Percentiles rank a stretch among this genome's conserved stretches.
These are phyloP conservation scores for Barnettozyma sucrosica DNA, from an alignment of 805 yeast species.

Conservation along the genomic window DNA sequence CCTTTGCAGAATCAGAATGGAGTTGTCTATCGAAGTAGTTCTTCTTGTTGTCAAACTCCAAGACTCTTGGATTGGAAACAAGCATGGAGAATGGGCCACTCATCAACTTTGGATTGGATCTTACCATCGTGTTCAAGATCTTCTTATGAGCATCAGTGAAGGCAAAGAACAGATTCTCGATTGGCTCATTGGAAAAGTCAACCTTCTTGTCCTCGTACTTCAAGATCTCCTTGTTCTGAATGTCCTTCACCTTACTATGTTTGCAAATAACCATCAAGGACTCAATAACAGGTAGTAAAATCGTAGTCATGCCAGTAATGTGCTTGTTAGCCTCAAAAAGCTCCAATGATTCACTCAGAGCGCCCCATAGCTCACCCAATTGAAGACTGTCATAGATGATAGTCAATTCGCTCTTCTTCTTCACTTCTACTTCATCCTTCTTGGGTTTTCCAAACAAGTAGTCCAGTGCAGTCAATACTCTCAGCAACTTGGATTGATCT, in stretches of 20 bases:
- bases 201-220: slow-evolving; percentile 58
- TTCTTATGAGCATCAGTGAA: slow-evolving; percentile 87
- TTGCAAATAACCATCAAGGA: slow-evolving; percentile 95
- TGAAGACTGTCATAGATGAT: slow-evolving; percentile 60
- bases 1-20: slow-evolving; percentile 39
- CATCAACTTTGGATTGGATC: slow-evolving; percentile 87
- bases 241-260: slow-evolving; percentile 60
- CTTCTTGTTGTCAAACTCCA: slow-evolving; percentile 92
- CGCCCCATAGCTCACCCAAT: slow-evolving; percentile 79
- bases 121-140: slow-evolving; percentile 84
- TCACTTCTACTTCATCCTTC: slow-evolving; percentile 17
- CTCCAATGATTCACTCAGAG: slow-evolving; percentile 66
- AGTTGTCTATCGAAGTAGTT: slow-evolving; percentile 75
- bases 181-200: slow-evolving; percentile 69
- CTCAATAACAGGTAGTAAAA: slow-evolving; percentile 80
- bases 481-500: slow-evolving; percentile 81
- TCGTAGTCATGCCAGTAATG: slow-evolving; percentile 65
- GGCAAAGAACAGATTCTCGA: slow-evolving; percentile 72
- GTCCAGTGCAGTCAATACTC: slow-evolving; percentile 84
- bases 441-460: slow-evolving; percentile 49
- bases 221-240: slow-evolving; percentile 45
- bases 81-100: slow-evolving; percentile 91
- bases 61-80: slow-evolving; percentile 78
- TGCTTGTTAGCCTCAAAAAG: slow-evolving; percentile 53
- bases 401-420: slow-evolving; percentile 40